Base-by-base conservation (phyloP, 768 basidiomycete genomes). In the Tricholoma sp. region DNA sequence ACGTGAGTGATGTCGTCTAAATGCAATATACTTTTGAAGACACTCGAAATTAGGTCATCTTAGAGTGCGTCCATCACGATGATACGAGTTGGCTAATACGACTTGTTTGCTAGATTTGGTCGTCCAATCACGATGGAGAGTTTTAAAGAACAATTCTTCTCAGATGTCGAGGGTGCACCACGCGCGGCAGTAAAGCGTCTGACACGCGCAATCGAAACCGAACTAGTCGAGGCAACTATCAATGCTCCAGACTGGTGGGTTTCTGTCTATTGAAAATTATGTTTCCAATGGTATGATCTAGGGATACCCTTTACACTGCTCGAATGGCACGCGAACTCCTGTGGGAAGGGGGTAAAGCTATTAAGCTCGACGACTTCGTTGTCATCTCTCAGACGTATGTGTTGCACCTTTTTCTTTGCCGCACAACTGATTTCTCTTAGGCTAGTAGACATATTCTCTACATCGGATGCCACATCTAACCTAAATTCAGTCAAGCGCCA, bases 161-260 rank as follows among this genome's bases (percentile, higher is more conserved):
- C 86, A 27, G 74, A 67, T 32, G 74, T 75, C 24, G 89, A 91
- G 61, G 86, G 85, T 3, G 84, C 81, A 1, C 74, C 85, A 43
- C 86, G 92, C 56, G 74, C 80, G 56, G 91, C 93, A 18, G 95
- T 92, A 62, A 98, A 98, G 76, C 79, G 83, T 58, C 76, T 99
- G 57, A 95, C 95, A 24, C 82, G 80, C 56, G 71, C 76, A 22
- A 85, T 98, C 55, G 87, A 92, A 71, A 68, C 69, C 10, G 83
- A 85, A 66, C 74, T 99, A 59, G 69, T 86, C 21, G 82, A 83
- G 69, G 74, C 86, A 35, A 97, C 91, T 6, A 82, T 98, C 57
- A 98, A 99, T 67, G 91, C 94, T 11, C 86, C 91, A 31, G 92
- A 98, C 70, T 99, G 97, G 95, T 94, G 78, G 56, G 80, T 78